Conservation (phyloP, 192 early-diverging fungal genomes). For the Gryganskiella cystojenkinii region DNA sequence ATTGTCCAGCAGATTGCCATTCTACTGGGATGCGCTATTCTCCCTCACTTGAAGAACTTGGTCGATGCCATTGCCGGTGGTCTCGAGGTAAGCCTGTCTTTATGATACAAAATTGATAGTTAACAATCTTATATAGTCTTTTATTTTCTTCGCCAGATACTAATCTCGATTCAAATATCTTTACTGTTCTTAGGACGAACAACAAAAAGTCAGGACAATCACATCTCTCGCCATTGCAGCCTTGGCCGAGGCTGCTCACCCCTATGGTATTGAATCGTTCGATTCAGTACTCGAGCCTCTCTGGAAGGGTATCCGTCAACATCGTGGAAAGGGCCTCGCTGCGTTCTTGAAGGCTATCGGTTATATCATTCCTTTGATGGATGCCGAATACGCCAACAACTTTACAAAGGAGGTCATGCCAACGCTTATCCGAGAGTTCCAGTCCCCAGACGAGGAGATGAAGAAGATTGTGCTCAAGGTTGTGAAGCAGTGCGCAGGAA, state of each 20-base stretch:
- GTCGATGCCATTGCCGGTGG: constrained; percentile 93
- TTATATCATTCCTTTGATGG: constrained; percentile 98
- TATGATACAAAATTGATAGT: background rate
- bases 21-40: constrained; percentile 91
- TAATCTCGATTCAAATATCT: background rate
- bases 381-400: constrained; percentile 92
- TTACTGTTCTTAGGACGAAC: constrained; percentile 76
- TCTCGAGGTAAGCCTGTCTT: constrained; percentile 64
- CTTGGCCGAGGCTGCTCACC: constrained; percentile 95
- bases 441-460: constrained; percentile 98
- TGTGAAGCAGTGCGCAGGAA: constrained; percentile 94
- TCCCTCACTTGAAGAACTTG: constrained; percentile 93
- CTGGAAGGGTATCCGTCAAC: constrained; percentile 93
- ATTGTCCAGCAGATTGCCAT: constrained; percentile 98
- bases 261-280: constrained; percentile 99
- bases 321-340: constrained; percentile 95
- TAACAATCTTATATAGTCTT: background rate
- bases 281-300: constrained; percentile 90
- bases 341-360: constrained; percentile 99
- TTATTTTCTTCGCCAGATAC: constrained; percentile 1
- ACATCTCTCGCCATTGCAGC: constrained; percentile 95
- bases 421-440: constrained; percentile 94
- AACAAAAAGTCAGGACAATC: constrained; percentile 96
- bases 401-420: constrained; percentile 96
- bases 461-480: constrained; percentile 98